These are phyloP conservation scores for Nicotiana otophora DNA, from an alignment of 257 asterid species.

Conservation along the genomic window DNA sequence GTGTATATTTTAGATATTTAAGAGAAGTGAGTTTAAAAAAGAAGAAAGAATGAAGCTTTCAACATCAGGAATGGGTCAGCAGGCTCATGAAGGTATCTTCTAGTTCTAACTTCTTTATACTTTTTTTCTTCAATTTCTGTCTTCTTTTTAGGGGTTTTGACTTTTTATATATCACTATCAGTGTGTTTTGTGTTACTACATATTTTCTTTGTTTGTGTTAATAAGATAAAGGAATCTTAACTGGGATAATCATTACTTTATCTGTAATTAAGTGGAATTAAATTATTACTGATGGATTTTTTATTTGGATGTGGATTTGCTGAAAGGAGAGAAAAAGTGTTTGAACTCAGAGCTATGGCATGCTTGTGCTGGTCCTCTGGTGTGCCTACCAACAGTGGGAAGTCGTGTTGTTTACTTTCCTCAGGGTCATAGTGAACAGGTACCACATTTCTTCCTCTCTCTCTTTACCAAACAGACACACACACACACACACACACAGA, in stretches of 20 bases:
- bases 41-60: slow-evolving; percentile 46
- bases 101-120: slow-evolving; percentile 10
- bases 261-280: neutral
- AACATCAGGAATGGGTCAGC: slow-evolving; percentile 60
- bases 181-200: neutral
- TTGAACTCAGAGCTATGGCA: slow-evolving; percentile 98
- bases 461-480: neutral
- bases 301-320: slow-evolving; percentile 14
- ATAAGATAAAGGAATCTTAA: neutral
- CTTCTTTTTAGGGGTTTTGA: slow-evolving; percentile 13
- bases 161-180: slow-evolving; percentile 8
- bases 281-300: slow-evolving; percentile 34
- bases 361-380: slow-evolving; percentile 99
- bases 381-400: slow-evolving; percentile 76
- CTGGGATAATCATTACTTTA: neutral
- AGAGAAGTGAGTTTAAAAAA: slow-evolving; percentile 17
- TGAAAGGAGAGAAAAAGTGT: slow-evolving; percentile 88
- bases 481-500: neutral
- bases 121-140: slow-evolving; percentile 14
- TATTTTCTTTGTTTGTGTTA: neutral
- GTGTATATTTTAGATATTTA: slow-evolving; percentile 8
- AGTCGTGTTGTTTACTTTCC: slow-evolving; percentile 97
- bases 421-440: slow-evolving; percentile 99
- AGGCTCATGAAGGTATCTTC: slow-evolving; percentile 42
- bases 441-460: slow-evolving; percentile 3